phyloP scores from a whole-genome alignment of 2,329 filamentous ascomycete species.

The Hypoxylon sp. region DNA sequence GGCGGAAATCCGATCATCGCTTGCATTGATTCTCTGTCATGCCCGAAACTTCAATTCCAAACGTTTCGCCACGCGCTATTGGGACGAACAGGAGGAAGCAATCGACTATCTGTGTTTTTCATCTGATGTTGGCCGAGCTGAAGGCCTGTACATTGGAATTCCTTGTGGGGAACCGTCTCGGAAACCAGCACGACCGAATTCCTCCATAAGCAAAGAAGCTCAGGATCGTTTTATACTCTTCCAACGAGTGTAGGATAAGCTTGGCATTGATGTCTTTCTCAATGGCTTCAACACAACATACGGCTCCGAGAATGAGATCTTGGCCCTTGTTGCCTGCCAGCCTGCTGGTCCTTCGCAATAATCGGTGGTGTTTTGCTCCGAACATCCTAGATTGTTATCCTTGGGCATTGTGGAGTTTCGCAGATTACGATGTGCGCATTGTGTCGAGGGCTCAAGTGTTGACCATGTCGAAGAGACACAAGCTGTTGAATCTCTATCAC shows the following conservation, averaged over 20 bases:
- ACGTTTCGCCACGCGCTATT: constrained; percentile 27
- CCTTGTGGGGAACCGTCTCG: constrained; percentile 2
- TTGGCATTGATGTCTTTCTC: constrained; percentile 5
- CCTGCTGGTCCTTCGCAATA: constrained; percentile 9
- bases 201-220: constrained; percentile 18
- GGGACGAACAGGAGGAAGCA: constrained; percentile 13
- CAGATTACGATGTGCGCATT: constrained; percentile 2
- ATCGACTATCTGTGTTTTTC: background rate
- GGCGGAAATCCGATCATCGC: constrained; percentile 27
- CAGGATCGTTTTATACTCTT: constrained; percentile 10
- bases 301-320: background rate
- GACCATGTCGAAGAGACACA: background rate
- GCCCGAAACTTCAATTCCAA: constrained; percentile 35
- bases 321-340: constrained; percentile 4
- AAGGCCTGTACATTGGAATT: constrained; percentile 2
- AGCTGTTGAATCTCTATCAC: background rate
- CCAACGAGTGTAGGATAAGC: background rate
- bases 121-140: constrained; percentile 12
- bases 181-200: constrained; percentile 21
- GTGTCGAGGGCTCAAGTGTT: background rate
- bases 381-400: constrained; percentile 1
- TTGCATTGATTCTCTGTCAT: constrained; percentile 37
- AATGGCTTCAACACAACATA: background rate
- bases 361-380: background rate
- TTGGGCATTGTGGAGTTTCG: constrained; percentile 6